Conservation (phyloP, 768 basidiomycete species). For the Termitomyces eurrhizus region DNA sequence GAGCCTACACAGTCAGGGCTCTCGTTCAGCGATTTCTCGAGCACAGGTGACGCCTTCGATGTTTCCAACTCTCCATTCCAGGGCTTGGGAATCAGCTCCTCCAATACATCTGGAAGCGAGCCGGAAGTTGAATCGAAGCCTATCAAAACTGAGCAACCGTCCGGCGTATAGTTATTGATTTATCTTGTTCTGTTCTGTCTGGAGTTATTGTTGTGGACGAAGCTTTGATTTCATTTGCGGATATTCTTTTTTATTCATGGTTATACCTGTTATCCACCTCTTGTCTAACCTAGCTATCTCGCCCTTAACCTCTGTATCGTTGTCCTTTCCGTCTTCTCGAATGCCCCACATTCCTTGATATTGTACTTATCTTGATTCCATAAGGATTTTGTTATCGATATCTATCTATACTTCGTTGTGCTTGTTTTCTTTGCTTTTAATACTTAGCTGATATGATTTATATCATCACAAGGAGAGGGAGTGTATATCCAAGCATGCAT, state of each 20-base stretch:
- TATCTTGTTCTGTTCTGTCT: constrained; percentile 15
- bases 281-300: constrained; percentile 14
- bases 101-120: constrained; percentile 52
- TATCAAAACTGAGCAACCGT: constrained; percentile 61
- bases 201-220: constrained; percentile 4
- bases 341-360: constrained; percentile 34
- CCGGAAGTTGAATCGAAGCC: constrained; percentile 59
- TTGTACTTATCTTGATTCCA: constrained; percentile 30
- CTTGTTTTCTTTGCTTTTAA: constrained; percentile 14
- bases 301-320: constrained; percentile 21
- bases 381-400: constrained; percentile 34
- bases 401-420: constrained; percentile 27
- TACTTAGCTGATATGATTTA: constrained; percentile 9
- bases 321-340: constrained; percentile 19
- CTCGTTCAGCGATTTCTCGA: constrained; percentile 67
- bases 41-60: constrained; percentile 62
- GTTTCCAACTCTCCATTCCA: constrained; percentile 64
- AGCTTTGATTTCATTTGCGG: constrained; percentile 12
- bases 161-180: constrained; percentile 26
- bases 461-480: constrained; percentile 6
- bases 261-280: constrained; percentile 11
- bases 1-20: constrained; percentile 65
- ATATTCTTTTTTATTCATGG: constrained; percentile 17
- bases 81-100: constrained; percentile 56
- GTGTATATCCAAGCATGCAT: constrained; percentile 11